phyloP scores from a whole-genome alignment of 306 rosid species.

The Arachis stenosperma region DNA sequence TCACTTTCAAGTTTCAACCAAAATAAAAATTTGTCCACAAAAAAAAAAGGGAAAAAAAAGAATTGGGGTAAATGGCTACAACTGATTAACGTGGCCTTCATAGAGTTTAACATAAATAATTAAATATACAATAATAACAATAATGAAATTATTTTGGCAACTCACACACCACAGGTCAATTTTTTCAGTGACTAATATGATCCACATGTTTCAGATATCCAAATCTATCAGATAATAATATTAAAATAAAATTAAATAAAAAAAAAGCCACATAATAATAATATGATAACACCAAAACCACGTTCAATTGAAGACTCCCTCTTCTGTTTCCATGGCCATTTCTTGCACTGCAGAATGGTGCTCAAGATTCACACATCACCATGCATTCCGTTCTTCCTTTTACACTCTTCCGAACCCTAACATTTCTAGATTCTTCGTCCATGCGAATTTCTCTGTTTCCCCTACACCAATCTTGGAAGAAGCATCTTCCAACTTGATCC shows the following conservation, averaged over 20 bases:
- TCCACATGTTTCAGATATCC: constrained; percentile 43
- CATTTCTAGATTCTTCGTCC: constrained; percentile 37
- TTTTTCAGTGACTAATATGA: constrained; percentile 30
- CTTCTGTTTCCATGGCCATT: constrained; percentile 51
- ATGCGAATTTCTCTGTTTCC: constrained; percentile 48
- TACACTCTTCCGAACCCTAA: constrained; percentile 37
- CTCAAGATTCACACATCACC: constrained; percentile 20
- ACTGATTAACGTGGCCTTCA: constrained; percentile 20
- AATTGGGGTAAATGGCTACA: neutral
- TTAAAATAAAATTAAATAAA: constrained; percentile 34
- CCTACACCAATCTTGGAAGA: constrained; percentile 61
- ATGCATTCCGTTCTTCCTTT: constrained; percentile 43
- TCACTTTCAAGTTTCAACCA: no score
- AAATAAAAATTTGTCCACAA: no score
- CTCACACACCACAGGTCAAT: constrained; percentile 38
- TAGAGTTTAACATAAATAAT: neutral
- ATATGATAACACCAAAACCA: no score
- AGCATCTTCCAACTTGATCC: constrained; percentile 38
- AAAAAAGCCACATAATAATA: constrained; percentile 41
- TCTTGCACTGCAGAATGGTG: constrained; percentile 61
- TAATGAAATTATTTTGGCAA: neutral
- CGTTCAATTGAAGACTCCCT: no score
- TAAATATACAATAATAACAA: neutral
- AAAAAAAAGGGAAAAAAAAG: no score
- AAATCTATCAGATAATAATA: constrained; percentile 21